Base-by-base conservation (phyloP, 768 basidiomycete species). In the Leccinum rimulosum region DNA sequence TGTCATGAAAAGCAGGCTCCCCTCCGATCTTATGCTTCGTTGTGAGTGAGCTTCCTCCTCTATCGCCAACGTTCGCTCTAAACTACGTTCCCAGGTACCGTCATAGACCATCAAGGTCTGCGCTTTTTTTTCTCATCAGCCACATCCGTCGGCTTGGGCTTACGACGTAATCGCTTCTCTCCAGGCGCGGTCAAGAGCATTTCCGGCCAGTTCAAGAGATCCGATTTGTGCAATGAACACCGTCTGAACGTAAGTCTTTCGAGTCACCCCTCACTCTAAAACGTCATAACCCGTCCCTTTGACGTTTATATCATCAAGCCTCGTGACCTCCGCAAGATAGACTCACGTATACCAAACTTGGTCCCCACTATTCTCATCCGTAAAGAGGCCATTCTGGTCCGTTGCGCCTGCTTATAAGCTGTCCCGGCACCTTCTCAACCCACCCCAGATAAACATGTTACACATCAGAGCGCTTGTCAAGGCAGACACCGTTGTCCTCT, bases 381-480 rank as follows among this genome's bases (percentile, higher is more conserved):
- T 63, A 89, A 87, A 68, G 88, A 93, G 74, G 93, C 91, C 50
- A 86, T 98, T 64, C 79, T 98, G 61, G 93, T 92, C 70, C 58
- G 85, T 80, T 50, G n/a, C 50, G 9, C 51, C 27, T 57, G 7
- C 53, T 17, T 10, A 36, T 49, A 52, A 15, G 22, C 50, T 10
- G 31, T 36, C 47, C 54, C 3, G 30, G 54, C 63, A 56, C 62
- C 59, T 56, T 57, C 63, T 64, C 60, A 60, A 49, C 27, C 27
- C 50, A 15, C 43, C 4, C 50, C 64, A 94, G 91, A 80, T 97
- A 52, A 98, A 96, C 67, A 90, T 98, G 45, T 83, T 98, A 33
- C 96, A 98, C 68, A 93, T 98, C 52, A 86, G 96, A 54, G 95
- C 94, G 2, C 84, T 98, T 45, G 89, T 98, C 69, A 98, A 98